Evolutionary conservation across 495 filamentous ascomycete genomes (phyloP).

Genomic region (Lasiosphaeria ovina): DNA sequence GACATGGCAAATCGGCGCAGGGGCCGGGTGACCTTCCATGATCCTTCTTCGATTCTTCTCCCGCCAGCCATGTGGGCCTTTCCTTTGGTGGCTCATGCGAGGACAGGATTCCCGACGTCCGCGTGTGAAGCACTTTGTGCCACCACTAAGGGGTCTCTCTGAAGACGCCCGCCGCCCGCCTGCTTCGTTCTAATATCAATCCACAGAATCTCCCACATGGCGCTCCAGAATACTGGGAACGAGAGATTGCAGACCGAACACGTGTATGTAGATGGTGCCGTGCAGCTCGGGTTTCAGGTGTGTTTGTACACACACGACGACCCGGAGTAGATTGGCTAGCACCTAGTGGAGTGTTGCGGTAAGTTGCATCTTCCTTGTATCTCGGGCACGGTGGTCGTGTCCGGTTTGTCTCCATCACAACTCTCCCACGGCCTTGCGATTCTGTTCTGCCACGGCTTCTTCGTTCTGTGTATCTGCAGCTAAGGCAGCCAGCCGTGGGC

Average conservation of each 20-base stretch:
- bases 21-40: constrained; percentile 12
- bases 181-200: neutral
- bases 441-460: neutral
- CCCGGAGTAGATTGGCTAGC: neutral
- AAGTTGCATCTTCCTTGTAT: neutral
- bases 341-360: neutral
- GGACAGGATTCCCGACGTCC: neutral
- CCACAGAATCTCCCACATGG: neutral
- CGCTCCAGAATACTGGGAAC: neutral
- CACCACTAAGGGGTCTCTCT: neutral
- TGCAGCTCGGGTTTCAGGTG: constrained; percentile 13
- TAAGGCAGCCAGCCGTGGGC: neutral
- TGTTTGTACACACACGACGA: neutral
- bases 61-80: constrained; percentile 9
- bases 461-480: neutral
- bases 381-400: neutral
- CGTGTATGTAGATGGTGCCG: constrained; percentile 3
- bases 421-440: neutral
- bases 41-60: constrained; percentile 21
- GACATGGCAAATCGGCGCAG: neutral
- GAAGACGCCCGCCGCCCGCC: neutral
- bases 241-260: constrained; percentile 1
- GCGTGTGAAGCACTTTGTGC: constrained; percentile 3
- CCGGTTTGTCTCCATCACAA: too few species aligned
- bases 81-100: neutral